These are phyloP conservation scores for Russula earlei DNA, from an alignment of 768 basidiomycete genomes.

Conservation along the genomic window DNA sequence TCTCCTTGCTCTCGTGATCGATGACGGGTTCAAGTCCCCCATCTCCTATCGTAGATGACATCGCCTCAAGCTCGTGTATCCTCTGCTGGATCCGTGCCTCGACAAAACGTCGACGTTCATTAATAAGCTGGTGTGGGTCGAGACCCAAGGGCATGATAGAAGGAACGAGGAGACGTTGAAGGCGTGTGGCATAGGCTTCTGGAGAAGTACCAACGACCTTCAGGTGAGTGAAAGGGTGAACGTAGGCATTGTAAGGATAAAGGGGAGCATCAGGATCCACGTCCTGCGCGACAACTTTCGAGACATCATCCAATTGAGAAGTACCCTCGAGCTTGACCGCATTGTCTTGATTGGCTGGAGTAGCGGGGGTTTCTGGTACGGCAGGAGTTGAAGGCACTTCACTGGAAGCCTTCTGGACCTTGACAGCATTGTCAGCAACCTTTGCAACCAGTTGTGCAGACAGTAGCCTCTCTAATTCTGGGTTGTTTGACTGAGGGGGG, in stretches of 20 bases:
- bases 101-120: constrained; percentile 86
- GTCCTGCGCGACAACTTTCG: constrained; percentile 70
- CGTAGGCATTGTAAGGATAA: constrained; percentile 88
- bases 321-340: constrained; percentile 49
- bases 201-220: constrained; percentile 53
- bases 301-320: constrained; percentile 46
- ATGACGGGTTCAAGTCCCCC: constrained; percentile 51
- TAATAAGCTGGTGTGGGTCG: constrained; percentile 83
- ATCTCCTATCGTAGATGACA: constrained; percentile 75
- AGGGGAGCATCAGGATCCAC: constrained; percentile 72
- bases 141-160: constrained; percentile 86
- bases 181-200: constrained; percentile 54
- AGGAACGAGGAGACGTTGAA: constrained; percentile 78
- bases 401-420: constrained; percentile 49
- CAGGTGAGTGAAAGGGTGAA: constrained; percentile 74
- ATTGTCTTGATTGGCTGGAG: constrained; percentile 21
- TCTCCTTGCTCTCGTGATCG: constrained; percentile 29
- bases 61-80: constrained; percentile 70
- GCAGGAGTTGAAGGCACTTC: constrained; percentile 22
- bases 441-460: constrained; percentile 51
- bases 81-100: constrained; percentile 85
- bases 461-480: constrained; percentile 57
- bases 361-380: neutral
- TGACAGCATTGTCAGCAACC: constrained; percentile 67
- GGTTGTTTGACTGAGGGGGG: constrained; percentile 48